Conservation (phyloP, 768 basidiomycete genomes). For the Leccinum imitatum region DNA sequence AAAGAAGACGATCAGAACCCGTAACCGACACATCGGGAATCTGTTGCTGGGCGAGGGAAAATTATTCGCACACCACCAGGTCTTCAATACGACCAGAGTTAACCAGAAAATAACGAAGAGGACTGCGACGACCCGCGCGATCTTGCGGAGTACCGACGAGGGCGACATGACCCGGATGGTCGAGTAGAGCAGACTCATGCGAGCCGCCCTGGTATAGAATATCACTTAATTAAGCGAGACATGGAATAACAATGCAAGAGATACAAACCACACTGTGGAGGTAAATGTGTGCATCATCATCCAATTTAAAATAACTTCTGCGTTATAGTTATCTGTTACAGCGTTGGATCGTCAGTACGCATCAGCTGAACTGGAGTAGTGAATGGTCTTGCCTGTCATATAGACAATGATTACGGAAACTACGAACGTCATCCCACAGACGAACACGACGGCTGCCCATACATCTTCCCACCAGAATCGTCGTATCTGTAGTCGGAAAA, state of each 20-base stretch:
- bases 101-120: slow-evolving; percentile 1
- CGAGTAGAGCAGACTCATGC: neutral
- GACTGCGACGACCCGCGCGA: neutral
- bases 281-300: neutral
- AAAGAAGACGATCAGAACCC: neutral
- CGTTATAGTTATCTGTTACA: neutral
- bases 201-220: neutral
- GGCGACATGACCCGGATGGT: neutral
- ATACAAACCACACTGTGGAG: neutral
- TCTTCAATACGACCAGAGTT: neutral
- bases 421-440: neutral
- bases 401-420: neutral
- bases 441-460: slow-evolving; percentile 16
- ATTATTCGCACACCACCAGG: neutral
- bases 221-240: neutral
- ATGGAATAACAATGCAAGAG: neutral
- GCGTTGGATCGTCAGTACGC: neutral
- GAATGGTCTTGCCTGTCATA: neutral
- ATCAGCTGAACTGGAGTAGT: neutral
- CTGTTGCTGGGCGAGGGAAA: neutral
- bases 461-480: slow-evolving; percentile 28
- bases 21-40: neutral
- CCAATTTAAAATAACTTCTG: neutral
- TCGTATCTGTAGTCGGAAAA: slow-evolving; percentile 14
- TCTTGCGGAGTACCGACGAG: neutral